Evolutionary conservation across 306 rosid genomes (phyloP).

Genomic region (Vachellia collinsii): DNA sequence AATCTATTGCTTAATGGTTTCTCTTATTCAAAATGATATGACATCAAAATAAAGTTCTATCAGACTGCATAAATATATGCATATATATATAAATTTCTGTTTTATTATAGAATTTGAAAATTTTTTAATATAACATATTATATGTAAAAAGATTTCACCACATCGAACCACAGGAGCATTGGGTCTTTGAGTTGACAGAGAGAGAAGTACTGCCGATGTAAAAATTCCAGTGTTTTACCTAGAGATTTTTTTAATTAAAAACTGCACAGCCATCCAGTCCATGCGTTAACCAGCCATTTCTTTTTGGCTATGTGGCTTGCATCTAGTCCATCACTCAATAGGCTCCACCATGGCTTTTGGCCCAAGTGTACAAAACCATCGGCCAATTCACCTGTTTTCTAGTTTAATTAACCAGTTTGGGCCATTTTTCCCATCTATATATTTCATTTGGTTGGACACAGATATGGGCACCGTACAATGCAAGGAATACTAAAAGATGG

Average conservation of each 20-base stretch:
- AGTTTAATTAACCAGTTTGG: neutral
- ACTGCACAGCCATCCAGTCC: neutral
- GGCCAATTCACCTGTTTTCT: neutral
- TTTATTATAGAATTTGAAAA: neutral
- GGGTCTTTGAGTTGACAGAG: neutral
- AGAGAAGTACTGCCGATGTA: neutral
- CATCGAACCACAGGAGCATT: neutral
- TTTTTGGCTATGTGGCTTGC: neutral
- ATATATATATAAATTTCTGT: no score
- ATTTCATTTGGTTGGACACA: constrained; percentile 44
- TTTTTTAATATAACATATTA: neutral
- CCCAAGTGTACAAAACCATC: neutral
- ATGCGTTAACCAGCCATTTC: neutral
- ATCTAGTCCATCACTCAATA: neutral
- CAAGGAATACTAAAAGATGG: constrained; percentile 74
- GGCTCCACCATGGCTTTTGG: neutral
- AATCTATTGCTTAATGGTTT: neutral
- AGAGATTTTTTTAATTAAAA: neutral
- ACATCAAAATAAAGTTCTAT: neutral
- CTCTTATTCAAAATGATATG: neutral
- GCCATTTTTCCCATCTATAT: neutral
- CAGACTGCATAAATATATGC: neutral
- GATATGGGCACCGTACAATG: constrained; percentile 76
- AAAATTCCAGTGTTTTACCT: neutral
- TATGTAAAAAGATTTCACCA: neutral